phyloP scores from a whole-genome alignment of 495 filamentous ascomycete genomes.

The Bombardia bombarda region DNA sequence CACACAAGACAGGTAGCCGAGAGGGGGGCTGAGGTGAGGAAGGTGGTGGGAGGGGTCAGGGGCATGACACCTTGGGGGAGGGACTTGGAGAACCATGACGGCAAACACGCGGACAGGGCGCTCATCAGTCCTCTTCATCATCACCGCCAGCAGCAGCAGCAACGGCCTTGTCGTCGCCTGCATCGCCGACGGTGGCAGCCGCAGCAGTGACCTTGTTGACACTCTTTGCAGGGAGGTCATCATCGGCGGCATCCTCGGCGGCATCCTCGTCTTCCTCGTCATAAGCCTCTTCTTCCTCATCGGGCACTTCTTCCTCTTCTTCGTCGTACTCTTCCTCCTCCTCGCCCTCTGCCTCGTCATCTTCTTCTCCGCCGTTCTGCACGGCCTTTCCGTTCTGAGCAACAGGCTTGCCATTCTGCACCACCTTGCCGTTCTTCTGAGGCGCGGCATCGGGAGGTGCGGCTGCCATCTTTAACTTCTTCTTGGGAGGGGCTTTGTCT shows the following conservation, averaged over 20 bases:
- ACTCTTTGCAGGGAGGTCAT: slow-evolving; percentile 23
- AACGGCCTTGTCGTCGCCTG: slow-evolving; percentile 8
- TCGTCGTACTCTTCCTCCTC: slow-evolving; percentile 25
- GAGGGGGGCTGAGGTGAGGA: too few relatives aligned
- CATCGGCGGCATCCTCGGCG: slow-evolving; percentile 23
- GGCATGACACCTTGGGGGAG: too few relatives aligned
- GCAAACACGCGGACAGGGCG: too few relatives aligned
- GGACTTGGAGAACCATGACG: too few relatives aligned
- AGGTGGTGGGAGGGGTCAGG: too few relatives aligned
- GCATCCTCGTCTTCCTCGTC: slow-evolving; percentile 24
- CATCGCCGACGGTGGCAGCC: slow-evolving; percentile 3
- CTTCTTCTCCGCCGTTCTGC: slow-evolving; percentile 17
- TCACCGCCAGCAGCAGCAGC: slow-evolving; percentile 24
- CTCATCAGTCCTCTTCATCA: slow-evolving; percentile 26
- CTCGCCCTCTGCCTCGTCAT: slow-evolving; percentile 25
- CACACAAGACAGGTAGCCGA: too few relatives aligned
- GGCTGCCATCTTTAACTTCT: slow-evolving; percentile 36
- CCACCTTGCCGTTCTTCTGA: slow-evolving; percentile 22
- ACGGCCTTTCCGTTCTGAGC: slow-evolving; percentile 12
- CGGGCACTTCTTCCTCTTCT: slow-evolving; percentile 22
- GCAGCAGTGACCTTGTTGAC: slow-evolving; percentile 23
- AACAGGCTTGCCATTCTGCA: slow-evolving; percentile 13
- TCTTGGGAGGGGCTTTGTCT: slow-evolving; percentile 38
- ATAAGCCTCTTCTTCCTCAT: slow-evolving; percentile 26
- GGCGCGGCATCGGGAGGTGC: slow-evolving; percentile 19